Conservation (phyloP, 31 red algal genomes). For the Bonnemaisonia californica region DNA sequence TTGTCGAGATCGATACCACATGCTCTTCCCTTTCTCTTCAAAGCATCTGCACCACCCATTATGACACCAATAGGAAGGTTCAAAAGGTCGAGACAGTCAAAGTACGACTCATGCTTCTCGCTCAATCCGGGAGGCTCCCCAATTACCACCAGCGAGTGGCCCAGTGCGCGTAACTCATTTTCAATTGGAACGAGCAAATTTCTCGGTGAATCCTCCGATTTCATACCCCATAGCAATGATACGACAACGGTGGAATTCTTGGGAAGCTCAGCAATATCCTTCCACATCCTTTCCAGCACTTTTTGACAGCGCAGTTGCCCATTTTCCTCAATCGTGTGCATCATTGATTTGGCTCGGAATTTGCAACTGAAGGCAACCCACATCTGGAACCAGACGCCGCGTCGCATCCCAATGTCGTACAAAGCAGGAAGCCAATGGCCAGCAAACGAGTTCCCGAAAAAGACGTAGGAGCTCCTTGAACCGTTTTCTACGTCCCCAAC, state of each 20-base stretch:
- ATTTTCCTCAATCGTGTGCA: background rate
- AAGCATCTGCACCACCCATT: background rate
- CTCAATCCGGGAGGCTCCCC: background rate
- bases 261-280: background rate
- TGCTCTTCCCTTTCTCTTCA: background rate
- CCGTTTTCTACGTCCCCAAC: background rate
- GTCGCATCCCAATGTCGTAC: background rate
- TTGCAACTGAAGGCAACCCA: background rate
- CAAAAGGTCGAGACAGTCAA: background rate
- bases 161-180: background rate
- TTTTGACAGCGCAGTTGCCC: no score
- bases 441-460: constrained; percentile 15
- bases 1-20: background rate
- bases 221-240: background rate
- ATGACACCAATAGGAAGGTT: background rate
- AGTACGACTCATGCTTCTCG: background rate
- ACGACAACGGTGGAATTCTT: background rate
- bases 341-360: background rate
- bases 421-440: background rate
- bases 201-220: background rate
- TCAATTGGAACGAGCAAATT: background rate
- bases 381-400: background rate
- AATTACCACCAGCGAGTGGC: background rate
- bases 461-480: background rate
- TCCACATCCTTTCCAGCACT: no score